These are phyloP conservation scores for Rhododendron griersonianum DNA, from an alignment of 148 eudicot genomes.

Conservation along the genomic window DNA sequence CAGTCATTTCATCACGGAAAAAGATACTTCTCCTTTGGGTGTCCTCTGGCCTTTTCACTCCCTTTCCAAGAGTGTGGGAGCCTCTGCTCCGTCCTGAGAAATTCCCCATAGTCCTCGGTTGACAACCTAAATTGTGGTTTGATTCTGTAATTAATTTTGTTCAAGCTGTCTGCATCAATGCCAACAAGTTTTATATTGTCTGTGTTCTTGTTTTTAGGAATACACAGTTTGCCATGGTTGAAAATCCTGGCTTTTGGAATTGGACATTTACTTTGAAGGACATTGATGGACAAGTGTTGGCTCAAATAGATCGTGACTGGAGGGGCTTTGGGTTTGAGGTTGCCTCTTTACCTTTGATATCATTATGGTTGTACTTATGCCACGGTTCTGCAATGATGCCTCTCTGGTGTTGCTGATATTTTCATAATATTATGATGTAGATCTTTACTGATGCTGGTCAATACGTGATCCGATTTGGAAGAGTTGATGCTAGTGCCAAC, in stretches of 20 bases:
- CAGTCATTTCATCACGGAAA: background rate
- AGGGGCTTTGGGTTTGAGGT: constrained; percentile 99
- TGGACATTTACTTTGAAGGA: constrained; percentile 98
- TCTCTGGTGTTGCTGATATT: constrained; percentile 11
- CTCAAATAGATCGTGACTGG: constrained; percentile 94
- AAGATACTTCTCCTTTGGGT: background rate
- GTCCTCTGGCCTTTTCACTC: background rate
- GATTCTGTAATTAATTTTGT: background rate
- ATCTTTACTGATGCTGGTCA: constrained; percentile 98
- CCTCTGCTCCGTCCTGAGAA: background rate
- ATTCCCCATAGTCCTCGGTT: background rate
- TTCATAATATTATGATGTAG: constrained; percentile 33
- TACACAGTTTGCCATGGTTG: constrained; percentile 92
- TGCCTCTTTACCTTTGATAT: constrained; percentile 8
- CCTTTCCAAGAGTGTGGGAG: background rate
- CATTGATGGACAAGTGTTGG: constrained; percentile 69
- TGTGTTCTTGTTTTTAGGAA: constrained; percentile 36
- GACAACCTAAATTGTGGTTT: background rate
- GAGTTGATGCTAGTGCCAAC: constrained; percentile 36
- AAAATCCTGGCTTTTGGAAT: constrained; percentile 92
- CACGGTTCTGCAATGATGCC: background rate
- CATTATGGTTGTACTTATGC: background rate
- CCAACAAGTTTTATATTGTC: background rate
- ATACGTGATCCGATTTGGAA: constrained; percentile 90
- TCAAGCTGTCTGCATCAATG: background rate